A percentile compares a stretch with the other conserved stretches of the same genome.
These are phyloP conservation scores for Tolypocladium amazonense DNA, from an alignment of 2,329 filamentous ascomycete species.

Conservation along the genomic window DNA sequence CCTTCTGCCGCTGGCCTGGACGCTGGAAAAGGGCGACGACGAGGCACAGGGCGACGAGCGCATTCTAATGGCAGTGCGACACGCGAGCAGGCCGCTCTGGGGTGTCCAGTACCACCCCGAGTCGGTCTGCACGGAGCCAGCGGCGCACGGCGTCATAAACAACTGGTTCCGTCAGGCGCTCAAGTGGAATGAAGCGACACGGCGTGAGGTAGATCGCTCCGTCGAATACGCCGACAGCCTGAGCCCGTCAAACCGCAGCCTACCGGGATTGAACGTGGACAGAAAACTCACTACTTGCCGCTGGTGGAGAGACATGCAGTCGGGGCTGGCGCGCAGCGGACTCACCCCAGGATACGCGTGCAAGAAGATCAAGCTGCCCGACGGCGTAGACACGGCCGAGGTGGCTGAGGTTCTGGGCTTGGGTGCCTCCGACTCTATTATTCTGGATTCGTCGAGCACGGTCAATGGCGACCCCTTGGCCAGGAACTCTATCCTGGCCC, in stretches of 20 bases:
- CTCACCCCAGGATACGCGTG: conserved; percentile 25
- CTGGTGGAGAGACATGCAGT: conserved; percentile 14
- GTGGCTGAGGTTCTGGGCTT: conserved; percentile 40
- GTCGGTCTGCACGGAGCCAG: conserved; percentile 68
- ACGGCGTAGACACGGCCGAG: conserved; percentile 38
- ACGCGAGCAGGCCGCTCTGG: conserved; percentile 63
- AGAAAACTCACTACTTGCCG: conserved; percentile 8
- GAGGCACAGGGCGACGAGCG: conserved; percentile 27
- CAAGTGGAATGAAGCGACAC: conserved; percentile 41
- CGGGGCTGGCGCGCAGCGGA: conserved; percentile 16
- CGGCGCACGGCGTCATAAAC: conserved; percentile 51
- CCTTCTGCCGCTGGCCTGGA: conserved; percentile 53
- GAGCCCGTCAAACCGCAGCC: conserved; percentile 6
- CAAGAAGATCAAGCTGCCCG: conserved; percentile 30
- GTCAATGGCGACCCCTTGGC: conserved; percentile 29
- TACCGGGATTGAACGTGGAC: conserved; percentile 8
- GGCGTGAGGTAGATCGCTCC: conserved; percentile 5
- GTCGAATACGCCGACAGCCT: conserved; percentile 9
- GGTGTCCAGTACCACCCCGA: conserved; percentile 88
- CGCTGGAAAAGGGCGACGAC: conserved; percentile 31
- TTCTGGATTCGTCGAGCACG: conserved; percentile 51
- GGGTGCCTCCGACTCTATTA: conserved; percentile 33
- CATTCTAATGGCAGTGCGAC: conserved; percentile 68
- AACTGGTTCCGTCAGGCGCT: conserved; percentile 66
- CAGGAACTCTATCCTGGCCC: conserved; percentile 63